Evolutionary conservation across 768 basidiomycete species (phyloP).

Genomic region (Suillus discolor): DNA sequence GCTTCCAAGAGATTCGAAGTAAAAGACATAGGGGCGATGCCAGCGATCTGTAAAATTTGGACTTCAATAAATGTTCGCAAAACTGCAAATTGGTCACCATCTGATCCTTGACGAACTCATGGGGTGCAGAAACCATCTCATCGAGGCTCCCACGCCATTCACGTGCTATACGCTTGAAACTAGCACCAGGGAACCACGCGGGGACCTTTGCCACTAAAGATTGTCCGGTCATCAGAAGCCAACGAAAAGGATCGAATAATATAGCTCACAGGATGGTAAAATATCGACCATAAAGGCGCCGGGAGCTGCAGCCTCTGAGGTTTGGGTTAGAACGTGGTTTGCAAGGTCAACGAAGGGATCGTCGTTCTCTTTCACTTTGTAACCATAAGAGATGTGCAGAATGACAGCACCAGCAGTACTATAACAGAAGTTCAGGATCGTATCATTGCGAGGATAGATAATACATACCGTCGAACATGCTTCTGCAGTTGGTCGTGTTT

Average conservation of each 20-base stretch:
- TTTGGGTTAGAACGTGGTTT: conserved; percentile 50
- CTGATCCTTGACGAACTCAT: not conserved
- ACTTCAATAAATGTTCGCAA: not conserved
- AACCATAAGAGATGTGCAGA: too few species aligned
- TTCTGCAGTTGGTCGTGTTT: too few species aligned
- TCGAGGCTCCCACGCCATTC: not conserved
- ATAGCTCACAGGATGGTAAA: conserved; percentile 41
- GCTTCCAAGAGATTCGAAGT: not conserved
- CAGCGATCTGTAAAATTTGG: not conserved
- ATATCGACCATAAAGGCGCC: conserved; percentile 55
- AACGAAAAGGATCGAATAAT: too few species aligned
- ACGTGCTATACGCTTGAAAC: not conserved
- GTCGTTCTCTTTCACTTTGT: too few species aligned
- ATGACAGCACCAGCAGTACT: too few species aligned
- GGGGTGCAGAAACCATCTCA: not conserved
- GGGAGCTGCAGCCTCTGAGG: conserved; percentile 48
- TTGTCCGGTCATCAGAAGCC: too few species aligned
- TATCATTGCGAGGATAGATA: too few species aligned
- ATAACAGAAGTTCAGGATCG: too few species aligned
- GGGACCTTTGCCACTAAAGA: not conserved
- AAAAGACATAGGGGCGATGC: not conserved
- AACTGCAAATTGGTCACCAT: not conserved
- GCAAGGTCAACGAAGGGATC: conserved; percentile 56
- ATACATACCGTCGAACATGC: too few species aligned
- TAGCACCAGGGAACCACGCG: not conserved